Evolutionary conservation across 805 yeast genomes (phyloP), one percentile per base, ranked within the genome.

Genomic region (Wickerhamiella spandovensis): DNA sequence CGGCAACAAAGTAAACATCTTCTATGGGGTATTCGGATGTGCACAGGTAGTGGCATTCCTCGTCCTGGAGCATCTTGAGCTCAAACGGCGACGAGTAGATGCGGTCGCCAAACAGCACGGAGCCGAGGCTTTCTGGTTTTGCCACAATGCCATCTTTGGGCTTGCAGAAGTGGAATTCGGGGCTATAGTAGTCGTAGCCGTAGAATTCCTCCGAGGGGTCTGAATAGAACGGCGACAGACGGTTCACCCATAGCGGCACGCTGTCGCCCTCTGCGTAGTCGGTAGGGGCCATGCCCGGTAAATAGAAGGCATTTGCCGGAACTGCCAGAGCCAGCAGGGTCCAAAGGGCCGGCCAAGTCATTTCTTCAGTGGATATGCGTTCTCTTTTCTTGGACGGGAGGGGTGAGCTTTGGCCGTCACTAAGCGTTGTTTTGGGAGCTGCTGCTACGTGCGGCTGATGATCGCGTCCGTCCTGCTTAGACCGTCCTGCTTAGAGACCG

Each of bases 241-340:
- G 94, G 64, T 92, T 92, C 30, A 92, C 98, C 47, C 83, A 70
- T 49, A 92, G 69, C 15, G 90, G 86, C 47, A 92, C 80, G 2
- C 61, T 57, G 49, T 89, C 94, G 47, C 81, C 87, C 53, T 76
- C 72, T 44, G 74, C 71, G 63, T 90, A 92, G 47, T 90, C 82
- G 1, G 94, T 84, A 18, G 98, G 97, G 0, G 97, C 95, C 22
- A 88, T 92, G 8, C 97, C 97, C 0, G 97, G 97, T 50, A 92
- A 72, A 63, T 92, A 90, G 68, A 92, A 90, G 2, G 82, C 95
- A 48, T 55, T 50, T 18, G 67, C 64, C 17, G 55, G 39, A 43
- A 30, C 15, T 6, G 25, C 38, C 39, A 44, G 43, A 20, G 17
- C 49, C 49, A 52, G 50, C 2, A 24, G 46, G n/a, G 44, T 54